Conservation (phyloP, 2,329 filamentous ascomycete species). For the Aspergillus sp. region DNA sequence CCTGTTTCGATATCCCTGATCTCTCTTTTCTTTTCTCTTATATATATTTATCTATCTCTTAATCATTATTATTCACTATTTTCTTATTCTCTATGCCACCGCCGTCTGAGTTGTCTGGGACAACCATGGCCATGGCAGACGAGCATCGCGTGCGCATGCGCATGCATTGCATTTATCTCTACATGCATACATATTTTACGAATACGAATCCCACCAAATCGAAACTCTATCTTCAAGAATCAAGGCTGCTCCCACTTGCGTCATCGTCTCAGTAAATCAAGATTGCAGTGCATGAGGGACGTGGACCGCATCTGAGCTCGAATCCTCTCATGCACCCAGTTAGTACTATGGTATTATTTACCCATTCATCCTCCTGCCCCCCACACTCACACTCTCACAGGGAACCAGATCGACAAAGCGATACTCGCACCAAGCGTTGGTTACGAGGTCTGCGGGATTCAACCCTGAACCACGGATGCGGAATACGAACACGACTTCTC, state of each 20-base stretch:
- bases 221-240: background rate
- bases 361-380: background rate
- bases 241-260: background rate
- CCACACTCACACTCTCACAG: background rate
- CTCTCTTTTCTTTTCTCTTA: conserved; percentile 1
- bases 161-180: background rate
- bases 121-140: background rate
- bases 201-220: background rate
- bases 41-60: conserved; percentile 6
- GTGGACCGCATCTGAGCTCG: background rate
- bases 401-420: background rate
- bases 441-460: background rate
- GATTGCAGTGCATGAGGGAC: background rate
- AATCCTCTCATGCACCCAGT: background rate
- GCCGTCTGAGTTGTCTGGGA: conserved; percentile 1
- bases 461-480: background rate
- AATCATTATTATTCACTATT: conserved; percentile 2
- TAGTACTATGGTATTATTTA: too few species aligned
- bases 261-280: background rate
- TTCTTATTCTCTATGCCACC: background rate
- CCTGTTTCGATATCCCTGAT: background rate
- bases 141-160: background rate
- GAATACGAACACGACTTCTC: background rate
- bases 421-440: background rate
- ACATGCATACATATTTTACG: background rate